These are phyloP conservation scores for Diaporthe citri DNA, from an alignment of 2,329 filamentous ascomycete genomes.

Conservation along the genomic window DNA sequence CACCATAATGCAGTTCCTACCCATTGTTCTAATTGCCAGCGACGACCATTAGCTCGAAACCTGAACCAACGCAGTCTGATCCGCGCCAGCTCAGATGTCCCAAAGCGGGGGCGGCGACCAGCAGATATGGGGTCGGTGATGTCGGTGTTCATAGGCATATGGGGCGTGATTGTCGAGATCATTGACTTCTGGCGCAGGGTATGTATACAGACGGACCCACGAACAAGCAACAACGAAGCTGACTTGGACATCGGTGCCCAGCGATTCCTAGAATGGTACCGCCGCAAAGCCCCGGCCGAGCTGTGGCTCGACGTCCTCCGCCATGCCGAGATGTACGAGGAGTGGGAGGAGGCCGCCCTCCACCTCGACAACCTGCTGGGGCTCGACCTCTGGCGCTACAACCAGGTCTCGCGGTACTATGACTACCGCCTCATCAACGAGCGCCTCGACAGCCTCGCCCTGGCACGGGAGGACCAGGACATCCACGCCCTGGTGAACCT, in stretches of 20 bases:
- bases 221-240: background rate
- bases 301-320: constrained; percentile 75
- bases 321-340: constrained; percentile 79
- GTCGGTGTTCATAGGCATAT: constrained; percentile 60
- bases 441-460: constrained; percentile 75
- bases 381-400: constrained; percentile 87
- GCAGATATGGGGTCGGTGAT: constrained; percentile 39
- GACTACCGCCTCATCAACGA: constrained; percentile 88
- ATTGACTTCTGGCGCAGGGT: constrained; percentile 74
- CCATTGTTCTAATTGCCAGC: background rate
- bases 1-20: background rate
- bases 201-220: constrained; percentile 45
- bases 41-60: background rate
- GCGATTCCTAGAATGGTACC: constrained; percentile 78
- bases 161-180: constrained; percentile 72
- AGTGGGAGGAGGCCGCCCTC: constrained; percentile 88
- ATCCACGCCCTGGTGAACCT: constrained; percentile 82
- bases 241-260: constrained; percentile 50
- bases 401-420: constrained; percentile 84
- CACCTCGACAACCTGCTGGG: constrained; percentile 86
- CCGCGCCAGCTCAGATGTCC: constrained; percentile 25
- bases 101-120: background rate
- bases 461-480: constrained; percentile 60
- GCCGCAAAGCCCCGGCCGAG: constrained; percentile 72
- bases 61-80: background rate